Evolutionary conservation across 108 stramenopile genomes (phyloP).

Genomic region (Halocafeteria seosinensis): DNA sequence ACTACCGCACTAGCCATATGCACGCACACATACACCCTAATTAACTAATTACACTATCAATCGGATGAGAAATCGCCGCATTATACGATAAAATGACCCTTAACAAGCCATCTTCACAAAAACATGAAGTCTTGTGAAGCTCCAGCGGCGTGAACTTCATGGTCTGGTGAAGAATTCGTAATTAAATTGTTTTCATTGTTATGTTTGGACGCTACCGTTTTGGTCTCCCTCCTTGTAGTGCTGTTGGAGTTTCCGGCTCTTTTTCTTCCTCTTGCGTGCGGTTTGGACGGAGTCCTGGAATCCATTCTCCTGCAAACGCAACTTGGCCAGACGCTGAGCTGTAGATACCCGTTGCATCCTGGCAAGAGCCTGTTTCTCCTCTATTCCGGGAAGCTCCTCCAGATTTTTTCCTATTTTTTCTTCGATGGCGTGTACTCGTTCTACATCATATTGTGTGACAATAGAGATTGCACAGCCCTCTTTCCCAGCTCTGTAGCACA

Average conservation of each 20-base stretch:
- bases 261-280: background rate
- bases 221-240: too few species aligned
- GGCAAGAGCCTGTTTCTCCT: conserved; percentile 25
- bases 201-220: too few species aligned
- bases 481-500: conserved; percentile 13
- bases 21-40: too few species aligned
- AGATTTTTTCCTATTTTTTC: conserved; percentile 12
- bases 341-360: conserved; percentile 33
- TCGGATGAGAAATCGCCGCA: too few species aligned
- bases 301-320: conserved; percentile 13
- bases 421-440: conserved; percentile 33
- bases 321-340: conserved; percentile 20
- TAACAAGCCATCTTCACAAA: too few species aligned
- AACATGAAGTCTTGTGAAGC: too few species aligned
- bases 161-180: too few species aligned
- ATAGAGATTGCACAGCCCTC: conserved; percentile 13
- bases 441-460: conserved; percentile 35
- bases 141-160: too few species aligned
- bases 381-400: conserved; percentile 15
- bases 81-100: too few species aligned
- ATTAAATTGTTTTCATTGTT: too few species aligned
- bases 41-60: too few species aligned
- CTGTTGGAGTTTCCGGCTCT: background rate
- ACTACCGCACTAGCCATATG: too few species aligned
- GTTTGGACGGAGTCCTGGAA: background rate